Conservation (phyloP, 768 basidiomycete species). For the Trametes cingulata region DNA sequence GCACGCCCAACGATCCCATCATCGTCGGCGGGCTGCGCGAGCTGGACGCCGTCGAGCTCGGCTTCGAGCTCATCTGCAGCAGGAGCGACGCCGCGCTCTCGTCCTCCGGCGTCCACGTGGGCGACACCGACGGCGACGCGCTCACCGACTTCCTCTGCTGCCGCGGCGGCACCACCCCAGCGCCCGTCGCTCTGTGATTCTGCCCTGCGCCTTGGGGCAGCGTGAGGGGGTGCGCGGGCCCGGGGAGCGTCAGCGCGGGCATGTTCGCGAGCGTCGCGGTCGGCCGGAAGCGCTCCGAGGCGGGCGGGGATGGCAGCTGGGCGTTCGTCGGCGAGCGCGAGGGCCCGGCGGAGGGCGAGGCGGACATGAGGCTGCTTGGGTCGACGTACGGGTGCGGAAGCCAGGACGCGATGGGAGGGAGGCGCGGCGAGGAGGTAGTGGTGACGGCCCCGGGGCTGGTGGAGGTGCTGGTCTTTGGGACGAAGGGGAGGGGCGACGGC, state of each 20-base stretch:
- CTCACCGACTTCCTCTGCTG: slow-evolving; percentile 25
- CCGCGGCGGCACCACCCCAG: slow-evolving; percentile 25
- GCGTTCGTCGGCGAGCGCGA: slow-evolving; percentile 19
- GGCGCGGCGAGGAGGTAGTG: slow-evolving; percentile 37
- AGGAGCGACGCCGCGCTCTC: slow-evolving; percentile 69
- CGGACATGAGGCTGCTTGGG: slow-evolving; percentile 28
- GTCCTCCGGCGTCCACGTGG: slow-evolving; percentile 57
- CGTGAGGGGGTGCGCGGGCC: slow-evolving; percentile 49
- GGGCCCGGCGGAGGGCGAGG: slow-evolving; percentile 9
- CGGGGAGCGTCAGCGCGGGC: slow-evolving; percentile 46
- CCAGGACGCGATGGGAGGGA: slow-evolving; percentile 74
- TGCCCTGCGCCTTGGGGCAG: no score
- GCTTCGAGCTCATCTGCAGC: slow-evolving; percentile 59
- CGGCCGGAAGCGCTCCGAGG: slow-evolving; percentile 34
- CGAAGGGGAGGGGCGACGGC: slow-evolving; percentile 20
- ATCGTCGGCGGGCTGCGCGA: slow-evolving; percentile 5
- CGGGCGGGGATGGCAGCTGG: slow-evolving; percentile 40
- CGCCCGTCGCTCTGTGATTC: slow-evolving; percentile 41
- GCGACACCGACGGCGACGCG: slow-evolving; percentile 27
- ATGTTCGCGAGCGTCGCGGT: slow-evolving; percentile 41
- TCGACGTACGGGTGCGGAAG: slow-evolving; percentile 42
- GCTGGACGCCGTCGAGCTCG: slow-evolving; percentile 35
- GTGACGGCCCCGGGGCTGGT: not conserved
- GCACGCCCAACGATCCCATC: slow-evolving; percentile 6
- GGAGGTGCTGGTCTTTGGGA: not conserved